phyloP scores from a whole-genome alignment of 1,284 basidiomycete species.

The Filobasidium uniguttulatum region DNA sequence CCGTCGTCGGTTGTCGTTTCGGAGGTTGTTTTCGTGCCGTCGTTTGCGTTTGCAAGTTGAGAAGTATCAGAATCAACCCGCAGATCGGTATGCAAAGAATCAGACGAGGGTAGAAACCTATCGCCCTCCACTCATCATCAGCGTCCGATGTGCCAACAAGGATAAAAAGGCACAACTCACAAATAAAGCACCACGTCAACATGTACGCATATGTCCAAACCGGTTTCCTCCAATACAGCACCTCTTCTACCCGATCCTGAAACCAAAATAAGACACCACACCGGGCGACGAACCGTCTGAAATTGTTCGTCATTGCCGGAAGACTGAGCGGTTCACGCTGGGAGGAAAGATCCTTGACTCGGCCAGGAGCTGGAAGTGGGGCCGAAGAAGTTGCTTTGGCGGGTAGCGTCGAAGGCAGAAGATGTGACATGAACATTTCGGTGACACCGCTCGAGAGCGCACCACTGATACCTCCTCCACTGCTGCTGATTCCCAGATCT shows the following conservation, averaged over 20 bases:
- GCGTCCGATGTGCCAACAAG: background rate
- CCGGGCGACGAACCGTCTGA: slow-evolving; percentile 33
- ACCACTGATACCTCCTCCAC: slow-evolving; percentile 3
- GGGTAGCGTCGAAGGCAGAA: slow-evolving; percentile 14
- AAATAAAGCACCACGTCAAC: slow-evolving; percentile 33
- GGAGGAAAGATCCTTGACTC: slow-evolving; percentile 20
- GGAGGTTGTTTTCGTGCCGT: no score
- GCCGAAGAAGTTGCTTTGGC: slow-evolving; percentile 1
- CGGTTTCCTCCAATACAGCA: slow-evolving; percentile 37
- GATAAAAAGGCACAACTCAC: slow-evolving; percentile 17
- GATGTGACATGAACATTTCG: slow-evolving; percentile 12
- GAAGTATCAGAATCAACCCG: slow-evolving; percentile 26
- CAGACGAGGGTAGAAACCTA: slow-evolving; percentile 34
- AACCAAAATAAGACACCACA: slow-evolving; percentile 37
- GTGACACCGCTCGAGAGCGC: slow-evolving; percentile 11
- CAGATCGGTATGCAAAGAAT: slow-evolving; percentile 31
- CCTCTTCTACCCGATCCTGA: slow-evolving; percentile 36
- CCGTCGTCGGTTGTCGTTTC: slow-evolving; percentile 24
- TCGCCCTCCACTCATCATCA: no score
- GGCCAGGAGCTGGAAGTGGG: slow-evolving; percentile 3
- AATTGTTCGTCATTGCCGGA: slow-evolving; percentile 32
- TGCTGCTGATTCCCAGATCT: background rate
- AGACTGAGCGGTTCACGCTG: slow-evolving; percentile 31
- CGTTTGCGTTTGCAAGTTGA: slow-evolving; percentile 5
- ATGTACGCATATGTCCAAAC: slow-evolving; percentile 35